phyloP scores from a whole-genome alignment of 2,329 filamentous ascomycete species.

The Cladophialophora immunda region DNA sequence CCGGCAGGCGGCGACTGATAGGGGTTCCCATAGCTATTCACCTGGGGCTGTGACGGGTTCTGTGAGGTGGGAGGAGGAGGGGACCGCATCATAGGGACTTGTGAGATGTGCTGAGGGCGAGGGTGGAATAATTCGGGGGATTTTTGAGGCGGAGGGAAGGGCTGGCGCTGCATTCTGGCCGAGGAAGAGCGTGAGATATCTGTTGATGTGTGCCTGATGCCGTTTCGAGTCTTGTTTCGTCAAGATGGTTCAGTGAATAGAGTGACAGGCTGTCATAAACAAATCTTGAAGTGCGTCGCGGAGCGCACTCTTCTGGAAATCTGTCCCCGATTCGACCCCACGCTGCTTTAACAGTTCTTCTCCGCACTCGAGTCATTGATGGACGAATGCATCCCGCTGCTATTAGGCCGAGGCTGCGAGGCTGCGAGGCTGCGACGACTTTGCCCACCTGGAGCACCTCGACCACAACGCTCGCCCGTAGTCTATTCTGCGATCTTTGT shows the following conservation, averaged over 20 bases:
- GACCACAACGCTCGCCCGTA: neutral
- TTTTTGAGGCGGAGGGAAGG: slow-evolving; percentile 77
- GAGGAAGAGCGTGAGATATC: neutral
- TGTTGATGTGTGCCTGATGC: neutral
- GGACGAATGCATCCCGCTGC: neutral
- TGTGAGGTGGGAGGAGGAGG: slow-evolving; percentile 81
- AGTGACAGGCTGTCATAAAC: slow-evolving; percentile 14
- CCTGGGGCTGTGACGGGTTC: slow-evolving; percentile 56
- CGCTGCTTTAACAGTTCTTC: neutral
- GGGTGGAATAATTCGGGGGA: slow-evolving; percentile 96
- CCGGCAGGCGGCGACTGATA: slow-evolving; percentile 54
- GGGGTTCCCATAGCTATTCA: slow-evolving; percentile 58
- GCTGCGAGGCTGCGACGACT: too few species aligned
- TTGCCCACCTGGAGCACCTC: neutral
- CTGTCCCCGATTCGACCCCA: slow-evolving; percentile 2
- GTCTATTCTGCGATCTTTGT: too few species aligned
- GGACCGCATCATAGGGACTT: slow-evolving; percentile 94
- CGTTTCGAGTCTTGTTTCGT: neutral
- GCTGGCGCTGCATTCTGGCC: slow-evolving; percentile 79
- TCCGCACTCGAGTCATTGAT: slow-evolving; percentile 9
- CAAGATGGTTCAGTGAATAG: slow-evolving; percentile 1
- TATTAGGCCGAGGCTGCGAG: neutral
- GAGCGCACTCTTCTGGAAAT: slow-evolving; percentile 12
- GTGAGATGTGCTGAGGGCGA: slow-evolving; percentile 97
- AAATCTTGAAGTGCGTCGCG: slow-evolving; percentile 5